phyloP scores from a whole-genome alignment of 352 stramenopile genomes.

The Globisporangium orthogonon region DNA sequence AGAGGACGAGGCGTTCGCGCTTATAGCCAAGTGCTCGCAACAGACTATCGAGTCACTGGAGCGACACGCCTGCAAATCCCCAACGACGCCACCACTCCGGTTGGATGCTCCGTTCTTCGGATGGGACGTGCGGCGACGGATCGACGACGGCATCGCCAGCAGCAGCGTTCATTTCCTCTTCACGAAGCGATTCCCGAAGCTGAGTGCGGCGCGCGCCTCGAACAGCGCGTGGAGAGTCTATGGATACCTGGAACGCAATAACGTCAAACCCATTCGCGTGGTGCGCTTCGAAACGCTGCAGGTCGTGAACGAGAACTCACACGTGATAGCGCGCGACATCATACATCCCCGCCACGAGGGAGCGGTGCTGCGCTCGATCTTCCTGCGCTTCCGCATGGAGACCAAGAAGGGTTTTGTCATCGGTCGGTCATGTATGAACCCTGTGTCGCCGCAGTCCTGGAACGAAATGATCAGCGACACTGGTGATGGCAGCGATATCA shows the following conservation, averaged over 20 bases:
- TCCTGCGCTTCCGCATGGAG: conserved; percentile 34
- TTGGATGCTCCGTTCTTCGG: conserved; percentile 22
- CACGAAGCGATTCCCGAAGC: conserved; percentile 24
- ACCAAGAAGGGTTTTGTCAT: conserved; percentile 26
- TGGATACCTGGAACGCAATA: conserved; percentile 22
- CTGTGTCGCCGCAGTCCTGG: background rate
- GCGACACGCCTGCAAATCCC: conserved; percentile 3
- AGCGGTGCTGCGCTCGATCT: conserved; percentile 29
- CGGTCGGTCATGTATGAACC: conserved; percentile 31
- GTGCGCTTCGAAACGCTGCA: conserved; percentile 37
- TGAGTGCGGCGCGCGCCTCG: conserved; percentile 18
- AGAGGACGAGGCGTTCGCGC: conserved; percentile 19
- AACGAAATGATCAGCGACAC: background rate
- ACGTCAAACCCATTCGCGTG: conserved; percentile 25
- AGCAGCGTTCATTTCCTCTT: conserved; percentile 30
- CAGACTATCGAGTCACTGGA: conserved; percentile 19
- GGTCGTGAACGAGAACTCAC: conserved; percentile 30
- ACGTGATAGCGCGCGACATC: conserved; percentile 32
- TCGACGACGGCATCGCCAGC: conserved; percentile 18
- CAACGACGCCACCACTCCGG: conserved; percentile 6
- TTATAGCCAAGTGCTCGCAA: conserved; percentile 23
- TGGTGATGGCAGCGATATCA: background rate
- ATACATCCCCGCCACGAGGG: conserved; percentile 28
- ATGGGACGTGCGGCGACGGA: conserved; percentile 28
- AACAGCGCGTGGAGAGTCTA: conserved; percentile 28